Evolutionary conservation across 1,139 yeast genomes (phyloP).

Genomic region (Sugiyamaella xylanicola): DNA sequence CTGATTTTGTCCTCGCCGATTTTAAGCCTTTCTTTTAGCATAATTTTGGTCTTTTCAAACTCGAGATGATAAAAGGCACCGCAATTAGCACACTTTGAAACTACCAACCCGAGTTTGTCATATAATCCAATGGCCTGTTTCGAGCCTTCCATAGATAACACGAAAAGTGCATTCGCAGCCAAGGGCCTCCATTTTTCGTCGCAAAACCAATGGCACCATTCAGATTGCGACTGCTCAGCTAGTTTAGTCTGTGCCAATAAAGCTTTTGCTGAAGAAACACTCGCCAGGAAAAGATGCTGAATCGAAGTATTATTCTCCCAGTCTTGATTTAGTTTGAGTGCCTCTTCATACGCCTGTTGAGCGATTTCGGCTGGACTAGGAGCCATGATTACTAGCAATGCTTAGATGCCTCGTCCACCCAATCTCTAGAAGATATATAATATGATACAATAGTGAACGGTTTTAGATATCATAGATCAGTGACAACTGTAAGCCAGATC

Average conservation of each 20-base stretch:
- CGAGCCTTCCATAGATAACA: slow-evolving; percentile 19
- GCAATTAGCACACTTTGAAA: slow-evolving; percentile 27
- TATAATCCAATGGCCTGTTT: slow-evolving; percentile 9
- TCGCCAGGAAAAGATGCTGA: slow-evolving; percentile 1
- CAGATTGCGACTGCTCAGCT: background rate
- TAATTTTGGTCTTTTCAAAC: slow-evolving; percentile 17
- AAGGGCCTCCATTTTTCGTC: slow-evolving; percentile 27
- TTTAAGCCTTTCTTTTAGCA: slow-evolving; percentile 17
- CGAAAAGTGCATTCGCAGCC: slow-evolving; percentile 24
- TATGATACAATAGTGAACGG: no score
- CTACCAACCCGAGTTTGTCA: slow-evolving; percentile 13
- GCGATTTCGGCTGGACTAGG: slow-evolving; percentile 9
- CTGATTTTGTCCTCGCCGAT: slow-evolving; percentile 20
- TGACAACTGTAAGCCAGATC: no score
- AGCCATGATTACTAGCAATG: slow-evolving; percentile 7
- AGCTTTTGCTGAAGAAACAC: slow-evolving; percentile 6
- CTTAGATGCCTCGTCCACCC: no score
- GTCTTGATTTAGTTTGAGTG: background rate
- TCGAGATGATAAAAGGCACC: slow-evolving; percentile 24
- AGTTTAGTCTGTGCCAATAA: slow-evolving; percentile 7
- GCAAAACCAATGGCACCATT: slow-evolving; percentile 29
- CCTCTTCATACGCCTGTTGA: slow-evolving; percentile 7
- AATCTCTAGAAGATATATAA: no score
- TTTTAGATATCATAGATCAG: no score
- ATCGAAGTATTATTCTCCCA: slow-evolving; percentile 5